A percentile compares a stretch with the other conserved stretches of the same genome.
Conservation (phyloP, 106 monocot genomes). For the Gastrodia elata region DNA sequence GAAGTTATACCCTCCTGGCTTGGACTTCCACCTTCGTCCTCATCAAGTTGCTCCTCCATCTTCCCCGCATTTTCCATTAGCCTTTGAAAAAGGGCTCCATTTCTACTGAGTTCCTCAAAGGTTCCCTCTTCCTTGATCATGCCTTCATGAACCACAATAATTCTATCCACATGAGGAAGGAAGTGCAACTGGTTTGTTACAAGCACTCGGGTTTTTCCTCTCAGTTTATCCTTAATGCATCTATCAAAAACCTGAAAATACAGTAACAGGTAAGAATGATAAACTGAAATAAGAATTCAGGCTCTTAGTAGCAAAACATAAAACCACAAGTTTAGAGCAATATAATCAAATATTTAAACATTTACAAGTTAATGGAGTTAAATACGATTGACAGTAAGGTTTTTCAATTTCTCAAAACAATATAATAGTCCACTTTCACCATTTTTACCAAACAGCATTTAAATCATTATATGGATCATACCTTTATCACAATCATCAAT, state of each 20-base stretch:
- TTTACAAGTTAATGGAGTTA: too few relatives aligned
- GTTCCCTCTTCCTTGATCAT: conserved; percentile 92
- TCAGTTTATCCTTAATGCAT: conserved; percentile 87
- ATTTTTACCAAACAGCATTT: too few relatives aligned
- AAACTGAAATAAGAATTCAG: too few relatives aligned
- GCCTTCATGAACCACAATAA: conserved; percentile 91
- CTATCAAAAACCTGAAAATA: conserved; percentile 88
- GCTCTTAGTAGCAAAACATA: too few relatives aligned
- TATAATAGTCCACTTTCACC: too few relatives aligned
- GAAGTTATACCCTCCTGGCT: conserved; percentile 15
- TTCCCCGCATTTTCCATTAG: conserved; percentile 99
- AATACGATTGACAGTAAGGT: too few relatives aligned
- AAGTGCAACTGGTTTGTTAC: conserved; percentile 99
- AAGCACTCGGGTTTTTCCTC: conserved; percentile 87
- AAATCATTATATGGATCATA: too few relatives aligned
- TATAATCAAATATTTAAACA: too few relatives aligned
- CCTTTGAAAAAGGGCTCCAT: conserved; percentile 72
- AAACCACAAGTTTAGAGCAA: too few relatives aligned
- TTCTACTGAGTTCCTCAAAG: conserved; percentile 70
- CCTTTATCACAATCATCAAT: too few relatives aligned
- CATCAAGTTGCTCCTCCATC: conserved; percentile 81
- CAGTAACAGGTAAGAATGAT: conserved; percentile 9
- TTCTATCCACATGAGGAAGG: conserved; percentile 87
- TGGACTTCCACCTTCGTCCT: conserved; percentile 29
- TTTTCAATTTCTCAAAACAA: too few relatives aligned